phyloP scores from a whole-genome alignment of 2,329 filamentous ascomycete genomes.

The Alternaria dauci region DNA sequence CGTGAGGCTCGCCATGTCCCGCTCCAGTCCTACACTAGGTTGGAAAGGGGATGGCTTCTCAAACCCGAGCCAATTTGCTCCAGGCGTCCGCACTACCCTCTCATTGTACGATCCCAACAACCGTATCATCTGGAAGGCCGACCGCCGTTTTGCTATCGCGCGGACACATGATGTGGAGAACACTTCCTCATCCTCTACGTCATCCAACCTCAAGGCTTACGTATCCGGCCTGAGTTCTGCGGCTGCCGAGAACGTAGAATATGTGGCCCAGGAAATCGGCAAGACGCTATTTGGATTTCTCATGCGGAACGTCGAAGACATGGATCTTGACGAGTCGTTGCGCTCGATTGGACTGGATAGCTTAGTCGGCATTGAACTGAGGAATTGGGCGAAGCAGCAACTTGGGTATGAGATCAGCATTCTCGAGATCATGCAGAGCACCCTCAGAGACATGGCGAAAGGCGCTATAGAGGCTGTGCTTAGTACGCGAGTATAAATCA shows the following conservation, averaged over 20 bases:
- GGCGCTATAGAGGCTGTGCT: no score
- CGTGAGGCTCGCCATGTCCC: not conserved
- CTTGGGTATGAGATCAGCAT: constrained; percentile 37
- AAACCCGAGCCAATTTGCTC: not conserved
- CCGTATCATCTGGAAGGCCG: not conserved
- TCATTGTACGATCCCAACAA: not conserved
- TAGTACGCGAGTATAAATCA: no score
- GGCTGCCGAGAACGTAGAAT: not conserved
- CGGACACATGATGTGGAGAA: not conserved
- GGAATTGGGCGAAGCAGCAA: constrained; percentile 49
- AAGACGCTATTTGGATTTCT: constrained; percentile 18
- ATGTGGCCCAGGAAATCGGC: constrained; percentile 30
- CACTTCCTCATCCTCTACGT: not conserved
- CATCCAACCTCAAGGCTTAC: not conserved
- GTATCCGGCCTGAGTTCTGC: not conserved
- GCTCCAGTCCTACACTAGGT: not conserved
- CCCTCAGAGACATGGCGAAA: no score
- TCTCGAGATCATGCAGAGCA: no score
- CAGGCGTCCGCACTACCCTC: not conserved
- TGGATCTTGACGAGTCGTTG: constrained; percentile 29
- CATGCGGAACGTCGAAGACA: constrained; percentile 15
- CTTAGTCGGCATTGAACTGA: constrained; percentile 43
- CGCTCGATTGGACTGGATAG: constrained; percentile 40
- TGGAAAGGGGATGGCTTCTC: not conserved
- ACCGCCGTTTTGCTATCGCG: not conserved